Evolutionary conservation across 805 yeast species (phyloP), one percentile per base, ranked within the genome.

Genomic region (Ogataea ramenticola): DNA sequence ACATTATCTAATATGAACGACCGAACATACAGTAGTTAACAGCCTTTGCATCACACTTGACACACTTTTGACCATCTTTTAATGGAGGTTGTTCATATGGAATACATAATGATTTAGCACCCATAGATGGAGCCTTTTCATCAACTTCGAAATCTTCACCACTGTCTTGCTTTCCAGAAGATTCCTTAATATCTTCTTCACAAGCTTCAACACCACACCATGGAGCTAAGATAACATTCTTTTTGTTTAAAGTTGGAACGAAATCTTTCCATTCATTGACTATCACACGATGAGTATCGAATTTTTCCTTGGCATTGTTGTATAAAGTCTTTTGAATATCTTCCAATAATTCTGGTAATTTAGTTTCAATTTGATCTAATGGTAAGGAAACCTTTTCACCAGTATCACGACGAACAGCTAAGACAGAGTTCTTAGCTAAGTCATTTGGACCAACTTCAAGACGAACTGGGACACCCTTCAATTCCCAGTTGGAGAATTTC

Each of bases 51-150:
- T 75, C 86, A 77, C 98, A 93, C 58, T 72, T 84, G 51, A 88
- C 82, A 80, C 99, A 95, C 66, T 81, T 83, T 52, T 88, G 86
- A 55, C 83, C 91, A 52, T 65, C 70, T 64, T 78, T 78, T 66
- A 91, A 76, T 57, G 70, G 78, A 47, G 96, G 96, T 72, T 91
- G 98, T 34, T 86, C 85, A 61, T 81, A 82, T 52, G 99, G 99
- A 65, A 90, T 90, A 78, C 99, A 93, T 67, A 93, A 75, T 19
- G 96, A 85, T 74, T 93, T 93, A 53, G 99, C 99, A 62, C 99
- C 99, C 99, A 93, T 93, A 42, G 95, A 81, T 62, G 99, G 99
- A 21, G 99, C 88, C 66, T 86, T 85, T 61, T 93, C 98, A 62
- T 93, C 99, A 40, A 74, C 83, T 64, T 86, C 96, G 54, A 80